These are phyloP conservation scores for Casuarina cunninghamiana DNA, from an alignment of 306 rosid genomes.

Conservation along the genomic window DNA sequence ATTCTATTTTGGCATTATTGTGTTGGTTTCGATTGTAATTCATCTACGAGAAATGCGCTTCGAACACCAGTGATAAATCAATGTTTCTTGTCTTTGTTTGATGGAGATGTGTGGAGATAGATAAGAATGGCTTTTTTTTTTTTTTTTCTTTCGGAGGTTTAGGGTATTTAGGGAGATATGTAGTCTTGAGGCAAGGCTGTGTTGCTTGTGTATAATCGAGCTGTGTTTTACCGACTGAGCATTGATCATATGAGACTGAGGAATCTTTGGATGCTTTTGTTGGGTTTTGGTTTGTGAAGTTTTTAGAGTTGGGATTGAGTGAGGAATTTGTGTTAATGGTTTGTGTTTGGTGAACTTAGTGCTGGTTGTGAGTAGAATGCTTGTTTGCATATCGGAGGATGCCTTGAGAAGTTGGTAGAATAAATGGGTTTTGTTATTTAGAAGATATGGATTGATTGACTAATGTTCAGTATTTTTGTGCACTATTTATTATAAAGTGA, in stretches of 20 bases:
- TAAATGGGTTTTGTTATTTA: not conserved
- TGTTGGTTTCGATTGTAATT: too few relatives aligned
- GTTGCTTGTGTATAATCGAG: not conserved
- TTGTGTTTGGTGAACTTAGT: not conserved
- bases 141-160: not conserved
- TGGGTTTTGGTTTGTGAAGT: not conserved
- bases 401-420: not conserved
- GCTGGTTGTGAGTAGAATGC: not conserved
- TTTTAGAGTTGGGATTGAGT: not conserved
- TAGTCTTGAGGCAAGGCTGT: not conserved
- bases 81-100: too few relatives aligned
- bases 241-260: not conserved
- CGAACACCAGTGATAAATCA: too few relatives aligned
- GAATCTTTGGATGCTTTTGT: not conserved
- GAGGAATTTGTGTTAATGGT: not conserved
- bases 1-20: too few relatives aligned
- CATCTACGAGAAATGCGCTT: too few relatives aligned
- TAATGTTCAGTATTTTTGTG: not conserved
- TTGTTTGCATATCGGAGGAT: not conserved
- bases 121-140: too few relatives aligned
- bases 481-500: not conserved
- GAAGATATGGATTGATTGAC: not conserved
- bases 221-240: not conserved
- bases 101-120: too few relatives aligned
- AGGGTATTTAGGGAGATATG: too few relatives aligned